Base-by-base conservation (phyloP, 1,139 yeast genomes). In the Diutina neorugosa region DNA sequence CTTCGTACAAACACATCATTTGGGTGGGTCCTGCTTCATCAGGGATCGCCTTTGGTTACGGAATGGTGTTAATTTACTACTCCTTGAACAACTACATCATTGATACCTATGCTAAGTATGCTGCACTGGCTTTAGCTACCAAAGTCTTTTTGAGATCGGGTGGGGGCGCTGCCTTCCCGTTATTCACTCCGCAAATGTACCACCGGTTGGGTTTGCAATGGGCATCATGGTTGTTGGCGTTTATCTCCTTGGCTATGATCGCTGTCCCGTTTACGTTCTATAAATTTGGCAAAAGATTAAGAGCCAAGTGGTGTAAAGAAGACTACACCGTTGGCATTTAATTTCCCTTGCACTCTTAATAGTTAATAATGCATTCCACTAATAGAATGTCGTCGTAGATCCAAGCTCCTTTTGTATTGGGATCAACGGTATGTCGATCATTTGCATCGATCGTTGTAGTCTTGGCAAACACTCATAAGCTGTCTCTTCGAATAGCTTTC, bases 21-120 rank as follows among this genome's bases (percentile, higher is more conserved):
- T 89, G 96, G 96, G 96, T 90, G 44, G 96, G 96, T 25, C 96
- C 96, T 16, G 94, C 96, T 7, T 86, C 95, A 25, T 78, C 95
- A 1, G 96, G 96, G 57, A 67, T 89, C 52, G 88, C 94, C 0
- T 88, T 88, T 65, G 96, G 96, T 41, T 88, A 80, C 63, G 96
- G 96, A 57, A 87, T 89, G 96, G 96, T 88, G 54, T 73, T 89
- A 62, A 83, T 88, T 63, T 89, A 88, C 68, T 87, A 88, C 65
- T 86, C 96, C 1, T 76, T 88, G 63, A 89, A 89, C 70, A 88
- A 88, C 69, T 89, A 89, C 67, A 87, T 89, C 67, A 86, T 89
- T 65, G 96, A 88, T 67, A 83, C 94, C 31, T 88, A 87, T 66
- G 86, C 89, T 53, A 82, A 83, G 62, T 86, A 78, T 62, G 96